Evolutionary conservation across 768 basidiomycete species (phyloP).

Genomic region (Kwoniella sp.): DNA sequence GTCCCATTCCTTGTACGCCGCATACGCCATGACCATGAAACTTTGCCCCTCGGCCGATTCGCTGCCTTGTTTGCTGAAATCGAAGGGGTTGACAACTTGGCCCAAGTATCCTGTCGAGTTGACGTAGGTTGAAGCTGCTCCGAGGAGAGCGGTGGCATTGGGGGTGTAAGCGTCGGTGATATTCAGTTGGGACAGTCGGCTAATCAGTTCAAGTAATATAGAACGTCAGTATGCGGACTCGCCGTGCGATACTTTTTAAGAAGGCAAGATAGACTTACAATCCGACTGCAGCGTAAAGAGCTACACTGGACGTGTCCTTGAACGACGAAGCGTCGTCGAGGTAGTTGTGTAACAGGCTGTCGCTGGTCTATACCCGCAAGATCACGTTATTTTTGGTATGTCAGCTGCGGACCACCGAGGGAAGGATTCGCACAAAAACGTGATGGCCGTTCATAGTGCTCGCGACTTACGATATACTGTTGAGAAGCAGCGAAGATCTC

Average conservation of each 20-base stretch:
- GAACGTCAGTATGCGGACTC: not conserved
- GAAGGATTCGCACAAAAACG: too few relatives aligned
- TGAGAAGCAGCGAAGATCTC: constrained; percentile 56
- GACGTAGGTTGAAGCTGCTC: constrained; percentile 53
- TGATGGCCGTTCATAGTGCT: not conserved
- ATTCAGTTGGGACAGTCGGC: constrained; percentile 55
- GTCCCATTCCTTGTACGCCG: constrained; percentile 50
- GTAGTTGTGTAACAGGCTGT: constrained; percentile 58
- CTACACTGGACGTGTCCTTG: constrained; percentile 57
- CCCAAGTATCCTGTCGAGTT: constrained; percentile 57
- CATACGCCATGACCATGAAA: constrained; percentile 53
- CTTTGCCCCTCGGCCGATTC: constrained; percentile 54
- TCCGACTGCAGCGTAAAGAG: constrained; percentile 49
- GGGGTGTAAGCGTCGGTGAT: constrained; percentile 52
- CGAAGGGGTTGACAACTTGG: constrained; percentile 57
- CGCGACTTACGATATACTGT: constrained; percentile 46
- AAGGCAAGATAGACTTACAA: constrained; percentile 28
- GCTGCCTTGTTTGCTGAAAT: constrained; percentile 51
- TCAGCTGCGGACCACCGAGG: too few relatives aligned
- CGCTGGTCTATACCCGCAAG: constrained; percentile 38
- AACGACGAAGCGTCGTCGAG: constrained; percentile 53
- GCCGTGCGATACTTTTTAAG: constrained; percentile 36
- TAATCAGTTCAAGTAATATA: constrained; percentile 21
- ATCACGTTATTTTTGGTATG: too few relatives aligned
- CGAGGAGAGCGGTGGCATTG: constrained; percentile 53